phyloP scores from a whole-genome alignment of 306 rosid species.

The Lathyrus sativus region DNA sequence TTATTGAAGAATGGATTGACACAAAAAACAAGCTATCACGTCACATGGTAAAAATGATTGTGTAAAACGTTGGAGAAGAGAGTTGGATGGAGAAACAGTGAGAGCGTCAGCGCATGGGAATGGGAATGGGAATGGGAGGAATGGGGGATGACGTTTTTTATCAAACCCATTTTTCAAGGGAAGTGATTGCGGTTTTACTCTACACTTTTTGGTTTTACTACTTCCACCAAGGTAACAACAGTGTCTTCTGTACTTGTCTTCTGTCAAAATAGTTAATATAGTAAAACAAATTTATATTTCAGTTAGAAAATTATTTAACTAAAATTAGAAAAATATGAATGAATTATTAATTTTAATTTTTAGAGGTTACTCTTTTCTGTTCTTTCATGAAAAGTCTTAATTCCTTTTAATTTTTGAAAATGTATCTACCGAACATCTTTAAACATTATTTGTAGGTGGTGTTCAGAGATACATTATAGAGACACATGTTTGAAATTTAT shows the following conservation, averaged over 20 bases:
- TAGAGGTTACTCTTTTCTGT: no score
- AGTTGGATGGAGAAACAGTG: neutral
- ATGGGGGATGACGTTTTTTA: neutral
- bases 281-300: no score
- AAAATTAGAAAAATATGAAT: no score
- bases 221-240: neutral
- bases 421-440: no score
- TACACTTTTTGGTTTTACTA: neutral
- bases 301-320: no score
- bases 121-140: neutral
- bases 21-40: neutral
- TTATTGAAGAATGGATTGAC: neutral
- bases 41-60: constrained; percentile 4
- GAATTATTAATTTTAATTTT: no score
- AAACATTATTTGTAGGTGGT: no score
- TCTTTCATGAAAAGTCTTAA: no score
- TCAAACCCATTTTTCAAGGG: constrained; percentile 2
- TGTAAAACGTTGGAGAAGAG: neutral
- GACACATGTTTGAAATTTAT: no score
- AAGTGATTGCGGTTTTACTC: neutral
- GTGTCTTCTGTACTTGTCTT: neutral
- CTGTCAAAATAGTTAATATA: neutral
- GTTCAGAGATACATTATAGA: no score
- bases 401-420: no score
- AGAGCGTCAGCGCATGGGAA: neutral